Conservation (phyloP, 257 asterid genomes). For the Solanum pennellii region DNA sequence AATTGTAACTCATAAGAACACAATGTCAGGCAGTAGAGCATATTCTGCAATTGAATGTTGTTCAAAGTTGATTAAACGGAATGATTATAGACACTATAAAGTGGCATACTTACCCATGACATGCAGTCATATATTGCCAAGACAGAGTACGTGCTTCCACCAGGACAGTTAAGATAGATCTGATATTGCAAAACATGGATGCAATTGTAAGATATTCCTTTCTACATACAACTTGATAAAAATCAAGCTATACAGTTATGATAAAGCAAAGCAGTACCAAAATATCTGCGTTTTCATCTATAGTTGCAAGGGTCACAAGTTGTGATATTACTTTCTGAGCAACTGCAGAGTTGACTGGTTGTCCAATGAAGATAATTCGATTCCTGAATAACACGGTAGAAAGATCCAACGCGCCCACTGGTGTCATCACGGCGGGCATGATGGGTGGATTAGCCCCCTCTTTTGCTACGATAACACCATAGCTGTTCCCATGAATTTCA, state of each 20-base stretch:
- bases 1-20: background rate
- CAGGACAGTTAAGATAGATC: conserved; percentile 94
- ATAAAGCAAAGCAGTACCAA: conserved; percentile 32
- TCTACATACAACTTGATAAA: background rate
- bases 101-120: conserved; percentile 76
- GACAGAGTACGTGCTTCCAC: conserved; percentile 84
- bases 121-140: conserved; percentile 97
- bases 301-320: conserved; percentile 86
- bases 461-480: conserved; percentile 66
- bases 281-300: conserved; percentile 89
- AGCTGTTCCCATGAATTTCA: conserved; percentile 24
- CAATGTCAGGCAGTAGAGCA: background rate
- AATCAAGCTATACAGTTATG: background rate
- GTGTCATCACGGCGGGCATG: conserved; percentile 94
- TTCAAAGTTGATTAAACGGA: background rate
- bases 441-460: conserved; percentile 69
- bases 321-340: conserved; percentile 96
- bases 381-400: conserved; percentile 82
- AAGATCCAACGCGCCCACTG: conserved; percentile 87
- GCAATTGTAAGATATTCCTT: background rate
- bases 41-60: background rate
- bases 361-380: conserved; percentile 88
- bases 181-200: conserved; percentile 15
- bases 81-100: background rate
- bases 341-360: conserved; percentile 67